Percentiles rank a stretch among this genome's conserved stretches.
phyloP scores from a whole-genome alignment of 2,329 filamentous ascomycete genomes.

The Neospermospora avenae region DNA sequence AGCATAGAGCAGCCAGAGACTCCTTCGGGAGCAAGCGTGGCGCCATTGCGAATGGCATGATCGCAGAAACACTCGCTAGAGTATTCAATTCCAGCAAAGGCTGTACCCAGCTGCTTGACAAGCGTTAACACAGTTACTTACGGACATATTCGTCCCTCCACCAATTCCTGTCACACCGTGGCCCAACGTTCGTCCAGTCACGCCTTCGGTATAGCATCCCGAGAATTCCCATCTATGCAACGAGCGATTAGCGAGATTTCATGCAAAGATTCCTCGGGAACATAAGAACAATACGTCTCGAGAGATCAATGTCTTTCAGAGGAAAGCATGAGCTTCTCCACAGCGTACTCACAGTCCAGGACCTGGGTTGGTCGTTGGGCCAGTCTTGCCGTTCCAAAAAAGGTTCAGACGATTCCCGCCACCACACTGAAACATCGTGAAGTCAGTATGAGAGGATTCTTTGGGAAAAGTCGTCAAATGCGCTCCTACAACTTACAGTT shows the following conservation, averaged over 20 bases:
- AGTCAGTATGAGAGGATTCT: background rate
- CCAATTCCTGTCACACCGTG: slow-evolving; percentile 9
- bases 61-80: slow-evolving; percentile 40
- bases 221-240: slow-evolving; percentile 18
- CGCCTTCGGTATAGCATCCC: slow-evolving; percentile 23
- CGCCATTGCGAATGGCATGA: slow-evolving; percentile 18
- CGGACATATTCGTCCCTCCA: slow-evolving; percentile 18
- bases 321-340: no score
- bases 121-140: slow-evolving; percentile 16
- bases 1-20: slow-evolving; percentile 28
- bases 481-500: slow-evolving; percentile 1
- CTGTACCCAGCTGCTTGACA: slow-evolving; percentile 30
- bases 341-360: no score
- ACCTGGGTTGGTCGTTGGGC: slow-evolving; percentile 16
- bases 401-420: slow-evolving; percentile 28
- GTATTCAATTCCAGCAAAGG: slow-evolving; percentile 46
- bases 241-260: no score
- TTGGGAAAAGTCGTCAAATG: background rate
- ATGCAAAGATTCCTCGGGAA: no score
- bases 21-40: slow-evolving; percentile 18
- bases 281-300: no score
- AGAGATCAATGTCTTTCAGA: no score
- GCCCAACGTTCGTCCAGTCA: slow-evolving; percentile 15
- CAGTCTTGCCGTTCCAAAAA: slow-evolving; percentile 21
- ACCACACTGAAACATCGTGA: slow-evolving; percentile 28